Evolutionary conservation across 2,329 filamentous ascomycete species (phyloP).

Genomic region (Cryoendolithus antarcticus): DNA sequence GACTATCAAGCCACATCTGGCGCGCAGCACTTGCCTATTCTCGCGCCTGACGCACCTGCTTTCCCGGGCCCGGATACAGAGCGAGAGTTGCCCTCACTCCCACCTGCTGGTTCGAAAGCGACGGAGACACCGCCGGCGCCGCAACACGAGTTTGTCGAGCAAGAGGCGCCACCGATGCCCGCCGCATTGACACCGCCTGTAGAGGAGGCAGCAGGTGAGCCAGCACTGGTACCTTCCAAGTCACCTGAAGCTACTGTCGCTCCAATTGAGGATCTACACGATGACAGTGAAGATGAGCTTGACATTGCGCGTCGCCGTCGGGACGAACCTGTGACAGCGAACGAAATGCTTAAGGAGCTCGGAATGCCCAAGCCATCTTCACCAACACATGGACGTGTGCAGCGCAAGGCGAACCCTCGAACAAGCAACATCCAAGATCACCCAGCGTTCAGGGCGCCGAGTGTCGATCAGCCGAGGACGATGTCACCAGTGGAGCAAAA

Average conservation of each 20-base stretch:
- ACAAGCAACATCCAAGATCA: conserved; percentile 23
- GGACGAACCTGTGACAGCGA: too few relatives aligned
- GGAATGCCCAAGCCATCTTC: too few relatives aligned
- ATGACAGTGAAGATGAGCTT: too few relatives aligned
- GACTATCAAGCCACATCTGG: conserved; percentile 6
- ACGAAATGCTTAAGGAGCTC: too few relatives aligned
- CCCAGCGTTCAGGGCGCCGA: conserved; percentile 28
- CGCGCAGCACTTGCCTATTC: conserved; percentile 2
- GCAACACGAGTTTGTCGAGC: background rate
- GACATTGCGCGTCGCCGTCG: too few relatives aligned
- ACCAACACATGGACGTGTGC: too few relatives aligned
- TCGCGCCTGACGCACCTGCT: conserved; percentile 4
- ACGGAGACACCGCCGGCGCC: conserved; percentile 1
- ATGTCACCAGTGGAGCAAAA: conserved; percentile 14
- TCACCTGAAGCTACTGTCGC: conserved; percentile 6
- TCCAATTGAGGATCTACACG: background rate
- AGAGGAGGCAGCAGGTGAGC: background rate
- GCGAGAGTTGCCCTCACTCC: conserved; percentile 30
- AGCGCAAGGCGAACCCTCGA: conserved; percentile 20
- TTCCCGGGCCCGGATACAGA: conserved; percentile 5
- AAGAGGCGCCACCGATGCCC: conserved; percentile 2
- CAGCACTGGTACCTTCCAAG: conserved; percentile 6
- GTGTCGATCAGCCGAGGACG: conserved; percentile 7
- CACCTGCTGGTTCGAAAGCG: conserved; percentile 15
- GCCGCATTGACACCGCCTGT: conserved; percentile 3